Conservation (phyloP, 176 grass and related monocot species). For the Hsuehochloa calcarea region DNA sequence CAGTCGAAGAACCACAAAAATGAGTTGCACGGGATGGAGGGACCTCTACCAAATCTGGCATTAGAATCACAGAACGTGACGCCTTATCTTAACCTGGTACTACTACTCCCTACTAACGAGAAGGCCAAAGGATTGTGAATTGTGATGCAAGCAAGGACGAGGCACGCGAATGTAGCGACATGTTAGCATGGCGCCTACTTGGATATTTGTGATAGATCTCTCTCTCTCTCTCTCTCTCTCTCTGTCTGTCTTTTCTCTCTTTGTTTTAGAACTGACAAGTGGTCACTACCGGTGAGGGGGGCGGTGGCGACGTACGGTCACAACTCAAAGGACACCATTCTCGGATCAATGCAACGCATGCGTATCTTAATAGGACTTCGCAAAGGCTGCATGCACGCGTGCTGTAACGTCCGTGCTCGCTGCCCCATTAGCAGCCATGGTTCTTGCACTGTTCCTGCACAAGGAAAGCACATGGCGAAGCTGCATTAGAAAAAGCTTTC, state of each 20-base stretch:
- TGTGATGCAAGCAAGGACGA: not conserved
- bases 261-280: not conserved
- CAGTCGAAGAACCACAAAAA: not conserved
- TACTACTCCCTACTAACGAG: not conserved
- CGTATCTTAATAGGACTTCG: not conserved
- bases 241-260: not conserved
- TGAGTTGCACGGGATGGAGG: not conserved
- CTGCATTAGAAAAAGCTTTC: not conserved
- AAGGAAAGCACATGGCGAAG: conserved; percentile 34
- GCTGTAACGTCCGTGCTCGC: conserved; percentile 27
- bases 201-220: not conserved
- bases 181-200: conserved; percentile 11
- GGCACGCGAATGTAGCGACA: not conserved
- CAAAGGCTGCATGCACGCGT: conserved; percentile 15
- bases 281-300: not conserved
- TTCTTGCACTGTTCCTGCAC: not conserved
- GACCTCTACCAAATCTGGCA: not conserved
- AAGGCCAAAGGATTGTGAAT: not conserved
- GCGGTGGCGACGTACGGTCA: conserved; percentile 9
- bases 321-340: not conserved
- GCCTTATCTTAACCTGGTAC: not conserved
- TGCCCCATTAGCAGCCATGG: not conserved
- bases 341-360: not conserved
- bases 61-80: not conserved
- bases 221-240: too few relatives aligned